These are phyloP conservation scores for Posidonia oceanica DNA, from an alignment of 116 monocot species.

Conservation along the genomic window DNA sequence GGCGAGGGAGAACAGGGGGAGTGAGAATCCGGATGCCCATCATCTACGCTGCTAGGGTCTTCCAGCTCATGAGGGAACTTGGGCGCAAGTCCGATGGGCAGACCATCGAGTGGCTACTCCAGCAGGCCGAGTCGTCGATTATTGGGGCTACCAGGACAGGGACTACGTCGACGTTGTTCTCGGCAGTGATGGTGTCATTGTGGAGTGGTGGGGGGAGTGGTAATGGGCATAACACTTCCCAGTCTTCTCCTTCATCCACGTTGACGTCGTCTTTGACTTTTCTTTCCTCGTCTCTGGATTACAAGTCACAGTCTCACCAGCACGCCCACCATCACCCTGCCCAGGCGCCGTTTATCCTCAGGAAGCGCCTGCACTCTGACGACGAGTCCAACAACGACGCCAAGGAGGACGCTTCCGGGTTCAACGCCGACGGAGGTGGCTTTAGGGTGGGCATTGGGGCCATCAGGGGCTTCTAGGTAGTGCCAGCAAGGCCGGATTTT, in stretches of 20 bases:
- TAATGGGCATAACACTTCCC: slow-evolving; percentile 6
- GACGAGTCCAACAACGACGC: slow-evolving; percentile 20
- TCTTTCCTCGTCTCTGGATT: slow-evolving; percentile 2
- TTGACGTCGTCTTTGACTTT: slow-evolving; percentile 8
- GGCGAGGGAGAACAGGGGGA: too few relatives aligned
- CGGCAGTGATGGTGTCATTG: slow-evolving; percentile 21
- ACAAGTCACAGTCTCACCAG: slow-evolving; percentile 7
- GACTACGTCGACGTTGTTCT: slow-evolving; percentile 69
- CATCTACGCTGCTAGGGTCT: slow-evolving; percentile 81
- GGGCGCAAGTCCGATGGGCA: slow-evolving; percentile 94
- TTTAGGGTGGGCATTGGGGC: slow-evolving; percentile 11
- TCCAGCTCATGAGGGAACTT: slow-evolving; percentile 79
- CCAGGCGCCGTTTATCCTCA: slow-evolving; percentile 39
- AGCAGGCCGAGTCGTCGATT: slow-evolving; percentile 86
- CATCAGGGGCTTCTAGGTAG: slow-evolving; percentile 48
- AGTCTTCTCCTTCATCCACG: slow-evolving; percentile 14
- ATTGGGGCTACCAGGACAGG: slow-evolving; percentile 86
- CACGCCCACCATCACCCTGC: slow-evolving; percentile 6
- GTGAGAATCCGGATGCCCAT: slow-evolving; percentile 83
- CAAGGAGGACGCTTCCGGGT: slow-evolving; percentile 11
- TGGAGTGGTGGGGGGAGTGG: slow-evolving; percentile 2
- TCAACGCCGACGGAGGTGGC: slow-evolving; percentile 4
- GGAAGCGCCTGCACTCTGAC: slow-evolving; percentile 39
- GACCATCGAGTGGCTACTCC: slow-evolving; percentile 95
- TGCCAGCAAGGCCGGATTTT: slow-evolving; percentile 54